phyloP scores from a whole-genome alignment of 176 grass and related monocot genomes.

The Oryza coarctata region DNA sequence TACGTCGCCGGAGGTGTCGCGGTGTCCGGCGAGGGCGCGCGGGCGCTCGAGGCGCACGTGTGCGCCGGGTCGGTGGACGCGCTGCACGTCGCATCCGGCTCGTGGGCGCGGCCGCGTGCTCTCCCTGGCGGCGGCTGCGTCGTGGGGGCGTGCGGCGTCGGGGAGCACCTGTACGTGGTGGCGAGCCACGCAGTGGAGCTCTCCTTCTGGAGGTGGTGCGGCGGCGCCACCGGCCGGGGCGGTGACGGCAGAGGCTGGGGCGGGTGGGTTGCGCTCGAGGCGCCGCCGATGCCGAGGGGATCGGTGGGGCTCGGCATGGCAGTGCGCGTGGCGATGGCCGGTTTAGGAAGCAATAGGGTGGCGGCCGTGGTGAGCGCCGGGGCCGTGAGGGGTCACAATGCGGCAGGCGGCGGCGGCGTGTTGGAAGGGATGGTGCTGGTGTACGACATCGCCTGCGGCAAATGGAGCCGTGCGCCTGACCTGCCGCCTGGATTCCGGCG shows the following conservation, averaged over 20 bases:
- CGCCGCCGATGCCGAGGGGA: conserved; percentile 56
- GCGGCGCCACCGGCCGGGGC: conserved; percentile 13
- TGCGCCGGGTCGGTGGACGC: conserved; percentile 80
- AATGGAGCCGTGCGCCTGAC: conserved; percentile 67
- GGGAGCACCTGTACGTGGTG: conserved; percentile 64
- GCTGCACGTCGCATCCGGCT: conserved; percentile 55
- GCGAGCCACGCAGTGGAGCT: conserved; percentile 82
- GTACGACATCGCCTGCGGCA: conserved; percentile 68
- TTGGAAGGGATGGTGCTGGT: conserved; percentile 61
- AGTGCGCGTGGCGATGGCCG: conserved; percentile 64
- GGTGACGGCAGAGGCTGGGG: background rate
- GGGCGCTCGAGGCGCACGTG: conserved; percentile 50
- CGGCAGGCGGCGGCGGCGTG: conserved; percentile 20
- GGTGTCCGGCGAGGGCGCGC: conserved; percentile 33
- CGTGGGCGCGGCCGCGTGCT: conserved; percentile 53
- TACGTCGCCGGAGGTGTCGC: conserved; percentile 74
- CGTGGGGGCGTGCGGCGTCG: conserved; percentile 63
- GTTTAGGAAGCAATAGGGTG: conserved; percentile 50
- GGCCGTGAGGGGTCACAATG: conserved; percentile 37
- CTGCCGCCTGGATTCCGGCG: conserved; percentile 55
- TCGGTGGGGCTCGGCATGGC: conserved; percentile 50
- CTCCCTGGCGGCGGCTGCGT: conserved; percentile 82
- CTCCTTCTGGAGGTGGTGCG: conserved; percentile 80
- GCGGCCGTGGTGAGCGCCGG: conserved; percentile 60
- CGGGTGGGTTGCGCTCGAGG: conserved; percentile 61